Percentiles rank a stretch among this genome's conserved stretches.
These are phyloP conservation scores for Aspergillus panamensis DNA, from an alignment of 495 filamentous ascomycete genomes.

Conservation along the genomic window DNA sequence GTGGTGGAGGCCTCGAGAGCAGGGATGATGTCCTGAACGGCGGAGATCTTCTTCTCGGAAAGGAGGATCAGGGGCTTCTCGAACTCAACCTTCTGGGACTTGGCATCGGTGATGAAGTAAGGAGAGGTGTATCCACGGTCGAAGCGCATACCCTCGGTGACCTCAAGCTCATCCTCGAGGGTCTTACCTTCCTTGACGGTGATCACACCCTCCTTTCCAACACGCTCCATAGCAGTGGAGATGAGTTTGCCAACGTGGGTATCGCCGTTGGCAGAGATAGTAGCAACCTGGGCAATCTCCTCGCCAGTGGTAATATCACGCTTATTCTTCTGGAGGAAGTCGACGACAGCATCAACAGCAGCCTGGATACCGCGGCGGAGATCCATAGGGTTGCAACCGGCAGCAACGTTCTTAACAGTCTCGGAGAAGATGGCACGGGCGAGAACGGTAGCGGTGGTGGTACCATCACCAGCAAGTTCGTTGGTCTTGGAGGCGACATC, in stretches of 20 bases:
- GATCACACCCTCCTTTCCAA: constrained; percentile 99
- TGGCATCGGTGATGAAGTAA: constrained; percentile 99
- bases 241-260: constrained; percentile 93
- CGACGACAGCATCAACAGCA: constrained; percentile 88
- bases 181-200: constrained; percentile 99
- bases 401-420: constrained; percentile 99
- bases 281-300: constrained; percentile 97
- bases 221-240: constrained; percentile 98
- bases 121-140: constrained; percentile 97
- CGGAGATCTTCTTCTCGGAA: constrained; percentile 99
- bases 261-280: constrained; percentile 96
- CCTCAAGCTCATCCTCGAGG: constrained; percentile 93
- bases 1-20: constrained; percentile 96
- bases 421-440: constrained; percentile 99
- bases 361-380: constrained; percentile 94
- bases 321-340: constrained; percentile 91
- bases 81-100: constrained; percentile 97
- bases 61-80: constrained; percentile 98
- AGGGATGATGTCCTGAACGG: constrained; percentile 96
- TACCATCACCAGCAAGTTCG: constrained; percentile 97
- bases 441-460: constrained; percentile 94
- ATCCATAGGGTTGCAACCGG: constrained; percentile 99
- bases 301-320: constrained; percentile 94
- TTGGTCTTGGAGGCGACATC: constrained; percentile 99
- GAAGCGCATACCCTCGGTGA: constrained; percentile 99